These are phyloP conservation scores for Vigna angularis DNA, from an alignment of 306 rosid genomes.

Conservation along the genomic window DNA sequence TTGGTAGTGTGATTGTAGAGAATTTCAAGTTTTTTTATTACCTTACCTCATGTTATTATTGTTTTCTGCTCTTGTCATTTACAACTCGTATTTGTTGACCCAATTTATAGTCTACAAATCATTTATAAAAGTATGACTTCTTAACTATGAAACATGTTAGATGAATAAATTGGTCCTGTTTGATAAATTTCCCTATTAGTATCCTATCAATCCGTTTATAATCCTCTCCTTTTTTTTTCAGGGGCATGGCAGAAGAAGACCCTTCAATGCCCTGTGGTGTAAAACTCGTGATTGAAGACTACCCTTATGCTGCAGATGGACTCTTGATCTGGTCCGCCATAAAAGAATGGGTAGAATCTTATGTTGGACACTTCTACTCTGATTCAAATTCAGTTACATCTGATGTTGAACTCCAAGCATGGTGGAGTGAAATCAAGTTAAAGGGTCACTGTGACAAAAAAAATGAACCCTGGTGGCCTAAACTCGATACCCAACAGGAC, in stretches of 20 bases:
- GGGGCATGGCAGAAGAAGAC: constrained; percentile 97
- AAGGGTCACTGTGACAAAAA: constrained; percentile 88
- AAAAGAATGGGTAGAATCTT: constrained; percentile 89
- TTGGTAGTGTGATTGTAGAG: too few relatives aligned
- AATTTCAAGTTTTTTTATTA: too few relatives aligned
- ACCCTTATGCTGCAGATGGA: constrained; percentile 97
- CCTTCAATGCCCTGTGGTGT: constrained; percentile 77
- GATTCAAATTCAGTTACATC: constrained; percentile 66
- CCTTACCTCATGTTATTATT: too few relatives aligned
- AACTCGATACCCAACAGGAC: constrained; percentile 73
- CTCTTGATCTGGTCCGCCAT: constrained; percentile 94
- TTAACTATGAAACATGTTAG: too few relatives aligned
- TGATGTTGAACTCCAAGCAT: constrained; percentile 81
- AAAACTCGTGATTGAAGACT: constrained; percentile 86
- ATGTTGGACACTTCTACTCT: constrained; percentile 71
- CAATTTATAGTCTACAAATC: too few relatives aligned
- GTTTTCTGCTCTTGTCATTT: too few relatives aligned
- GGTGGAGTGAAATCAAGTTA: constrained; percentile 91
- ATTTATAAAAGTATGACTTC: too few relatives aligned
- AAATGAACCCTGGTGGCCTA: constrained; percentile 95
- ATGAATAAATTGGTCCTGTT: too few relatives aligned
- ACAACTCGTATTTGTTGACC: too few relatives aligned
- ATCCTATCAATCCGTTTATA: constrained; percentile 11
- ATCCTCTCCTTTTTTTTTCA: constrained; percentile 42
- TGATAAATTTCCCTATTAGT: not conserved